A percentile compares a stretch with the other conserved stretches of the same genome.
phyloP scores from a whole-genome alignment of 176 grass and related monocot species.

The Phoenix dactylifera region DNA sequence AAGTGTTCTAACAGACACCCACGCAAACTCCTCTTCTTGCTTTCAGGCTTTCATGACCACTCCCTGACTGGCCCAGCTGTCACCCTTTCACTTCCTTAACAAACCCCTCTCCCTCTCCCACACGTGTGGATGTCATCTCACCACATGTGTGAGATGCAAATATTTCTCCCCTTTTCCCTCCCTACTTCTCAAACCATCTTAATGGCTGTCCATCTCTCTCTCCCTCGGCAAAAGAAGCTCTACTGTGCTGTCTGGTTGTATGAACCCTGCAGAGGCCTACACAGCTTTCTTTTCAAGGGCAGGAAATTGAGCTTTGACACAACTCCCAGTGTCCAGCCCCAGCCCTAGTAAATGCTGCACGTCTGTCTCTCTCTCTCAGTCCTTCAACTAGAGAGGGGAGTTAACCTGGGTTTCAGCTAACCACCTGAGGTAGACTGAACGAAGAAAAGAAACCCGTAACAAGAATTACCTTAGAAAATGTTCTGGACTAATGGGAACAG shows the following conservation, averaged over 20 bases:
- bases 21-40: not conserved
- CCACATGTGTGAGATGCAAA: conserved; percentile 34
- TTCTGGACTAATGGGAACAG: too few species aligned
- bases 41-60: not conserved
- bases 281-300: conserved; percentile 1
- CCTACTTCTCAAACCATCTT: not conserved
- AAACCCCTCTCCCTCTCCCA: conserved; percentile 43
- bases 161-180: not conserved
- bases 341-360: too few species aligned
- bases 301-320: not conserved
- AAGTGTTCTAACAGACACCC: conserved; percentile 14
- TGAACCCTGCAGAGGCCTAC: not conserved
- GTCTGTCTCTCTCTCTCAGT: too few species aligned
- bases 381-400: too few species aligned
- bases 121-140: conserved; percentile 81
- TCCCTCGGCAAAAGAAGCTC: conserved; percentile 4
- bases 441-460: too few species aligned
- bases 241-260: not conserved
- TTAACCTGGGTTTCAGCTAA: too few species aligned
- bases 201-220: conserved; percentile 1
- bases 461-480: too few species aligned
- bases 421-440: too few species aligned
- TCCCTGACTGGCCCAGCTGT: conserved; percentile 46
- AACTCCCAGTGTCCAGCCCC: not conserved
- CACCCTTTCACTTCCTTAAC: conserved; percentile 49